These are phyloP conservation scores for Neotropicomus parvogracilis DNA, from an alignment of 1,284 basidiomycete genomes.

Conservation along the genomic window DNA sequence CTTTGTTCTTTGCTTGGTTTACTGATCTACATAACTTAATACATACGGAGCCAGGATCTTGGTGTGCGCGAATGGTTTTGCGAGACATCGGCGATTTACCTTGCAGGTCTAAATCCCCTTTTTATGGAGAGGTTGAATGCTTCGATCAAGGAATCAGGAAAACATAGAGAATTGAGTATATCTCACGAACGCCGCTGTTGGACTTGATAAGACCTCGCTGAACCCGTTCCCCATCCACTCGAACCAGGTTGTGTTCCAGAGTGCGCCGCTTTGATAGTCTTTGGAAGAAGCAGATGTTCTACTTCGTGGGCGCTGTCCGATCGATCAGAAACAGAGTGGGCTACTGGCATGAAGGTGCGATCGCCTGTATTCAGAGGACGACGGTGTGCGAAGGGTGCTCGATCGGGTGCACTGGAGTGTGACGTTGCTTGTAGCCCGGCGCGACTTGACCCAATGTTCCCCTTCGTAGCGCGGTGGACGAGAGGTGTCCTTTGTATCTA, in stretches of 20 bases:
- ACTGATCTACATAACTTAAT: constrained; percentile 24
- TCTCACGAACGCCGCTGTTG: constrained; percentile 32
- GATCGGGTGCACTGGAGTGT: constrained; percentile 15
- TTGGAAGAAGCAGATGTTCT: constrained; percentile 52
- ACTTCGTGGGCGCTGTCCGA: constrained; percentile 69
- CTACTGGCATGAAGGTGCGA: constrained; percentile 36
- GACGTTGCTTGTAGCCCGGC: constrained; percentile 17
- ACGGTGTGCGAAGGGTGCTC: constrained; percentile 22
- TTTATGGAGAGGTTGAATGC: constrained; percentile 29
- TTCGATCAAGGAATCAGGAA: constrained; percentile 13
- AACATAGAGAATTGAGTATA: neutral
- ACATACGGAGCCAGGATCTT: constrained; percentile 2
- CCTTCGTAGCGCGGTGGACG: constrained; percentile 44
- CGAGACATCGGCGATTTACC: constrained; percentile 12
- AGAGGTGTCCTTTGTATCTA: constrained; percentile 76
- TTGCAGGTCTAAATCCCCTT: constrained; percentile 31
- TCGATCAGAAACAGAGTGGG: constrained; percentile 55
- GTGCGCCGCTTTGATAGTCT: constrained; percentile 16
- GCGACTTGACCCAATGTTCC: constrained; percentile 28
- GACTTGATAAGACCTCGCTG: constrained; percentile 16
- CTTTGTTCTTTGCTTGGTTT: constrained; percentile 13
- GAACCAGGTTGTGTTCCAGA: constrained; percentile 15
- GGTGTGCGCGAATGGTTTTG: neutral
- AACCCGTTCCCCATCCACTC: constrained; percentile 28
- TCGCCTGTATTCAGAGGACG: constrained; percentile 34